A percentile compares a stretch with the other conserved stretches of the same genome.
phyloP scores from a whole-genome alignment of 1,284 basidiomycete genomes.

The Ceratobasidium sp. region DNA sequence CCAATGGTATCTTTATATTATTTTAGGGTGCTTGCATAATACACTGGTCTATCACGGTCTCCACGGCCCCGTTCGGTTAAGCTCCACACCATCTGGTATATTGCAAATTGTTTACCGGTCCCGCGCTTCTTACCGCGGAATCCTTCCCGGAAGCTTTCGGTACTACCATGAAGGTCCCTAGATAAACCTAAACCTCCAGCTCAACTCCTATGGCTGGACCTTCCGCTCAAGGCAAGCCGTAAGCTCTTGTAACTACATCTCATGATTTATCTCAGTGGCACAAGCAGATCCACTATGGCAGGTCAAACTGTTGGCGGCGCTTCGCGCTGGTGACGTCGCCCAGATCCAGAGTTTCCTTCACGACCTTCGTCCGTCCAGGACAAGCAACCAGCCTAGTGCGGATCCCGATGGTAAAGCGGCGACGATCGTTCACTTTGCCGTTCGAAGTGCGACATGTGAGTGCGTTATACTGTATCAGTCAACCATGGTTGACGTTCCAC shows the following conservation, averaged over 20 bases:
- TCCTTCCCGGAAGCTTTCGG: too few relatives aligned
- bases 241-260: not conserved
- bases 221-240: not conserved
- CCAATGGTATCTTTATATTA: too few relatives aligned
- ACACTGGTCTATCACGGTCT: too few relatives aligned
- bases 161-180: too few relatives aligned
- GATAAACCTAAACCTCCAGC: too few relatives aligned
- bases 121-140: too few relatives aligned
- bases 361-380: constrained; percentile 65
- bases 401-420: constrained; percentile 65
- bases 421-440: constrained; percentile 82
- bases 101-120: too few relatives aligned
- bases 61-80: too few relatives aligned
- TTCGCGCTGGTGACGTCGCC: constrained; percentile 75
- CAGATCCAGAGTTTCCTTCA: constrained; percentile 84
- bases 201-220: not conserved
- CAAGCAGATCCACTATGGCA: constrained; percentile 74
- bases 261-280: not conserved
- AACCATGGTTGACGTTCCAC: constrained; percentile 31
- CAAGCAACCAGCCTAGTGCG: constrained; percentile 53
- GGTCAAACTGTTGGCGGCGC: constrained; percentile 79
- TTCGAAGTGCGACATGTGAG: constrained; percentile 82
- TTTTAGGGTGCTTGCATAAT: too few relatives aligned
- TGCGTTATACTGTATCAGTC: constrained; percentile 40
- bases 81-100: too few relatives aligned